phyloP scores from a whole-genome alignment of 208 protist species.

The Tritrichomonas musculus region DNA sequence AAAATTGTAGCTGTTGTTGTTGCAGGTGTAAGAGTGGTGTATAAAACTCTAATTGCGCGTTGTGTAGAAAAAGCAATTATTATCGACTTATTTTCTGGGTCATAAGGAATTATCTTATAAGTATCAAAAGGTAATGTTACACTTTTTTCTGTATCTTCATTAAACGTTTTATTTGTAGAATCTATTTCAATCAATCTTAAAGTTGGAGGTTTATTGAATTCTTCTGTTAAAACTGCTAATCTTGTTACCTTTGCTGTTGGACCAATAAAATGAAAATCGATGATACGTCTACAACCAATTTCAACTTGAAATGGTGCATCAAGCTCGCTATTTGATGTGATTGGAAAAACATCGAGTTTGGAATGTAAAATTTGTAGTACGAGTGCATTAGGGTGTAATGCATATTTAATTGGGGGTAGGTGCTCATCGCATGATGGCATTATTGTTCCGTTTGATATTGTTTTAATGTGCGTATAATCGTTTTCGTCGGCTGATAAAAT shows the following conservation, averaged over 20 bases:
- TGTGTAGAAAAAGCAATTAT: neutral
- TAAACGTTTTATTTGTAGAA: neutral
- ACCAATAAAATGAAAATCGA: constrained; percentile 28
- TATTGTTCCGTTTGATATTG: neutral
- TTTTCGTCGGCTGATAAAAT: neutral
- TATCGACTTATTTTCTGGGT: neutral
- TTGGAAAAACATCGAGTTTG: neutral
- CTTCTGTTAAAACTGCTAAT: neutral
- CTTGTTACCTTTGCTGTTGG: neutral
- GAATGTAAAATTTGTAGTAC: neutral
- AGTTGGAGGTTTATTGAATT: neutral
- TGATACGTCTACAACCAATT: neutral
- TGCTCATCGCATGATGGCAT: neutral
- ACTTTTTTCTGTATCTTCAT: neutral
- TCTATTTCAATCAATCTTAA: neutral
- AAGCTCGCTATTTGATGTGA: neutral
- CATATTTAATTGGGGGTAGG: neutral
- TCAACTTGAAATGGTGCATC: neutral
- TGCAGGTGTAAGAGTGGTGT: neutral
- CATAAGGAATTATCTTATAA: neutral
- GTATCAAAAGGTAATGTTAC: neutral
- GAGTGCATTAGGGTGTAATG: neutral
- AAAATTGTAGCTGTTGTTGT: no score
- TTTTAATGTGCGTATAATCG: neutral
- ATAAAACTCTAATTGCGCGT: neutral